phyloP scores from a whole-genome alignment of 1,139 yeast species.

The Magnusiomyces ingens region DNA sequence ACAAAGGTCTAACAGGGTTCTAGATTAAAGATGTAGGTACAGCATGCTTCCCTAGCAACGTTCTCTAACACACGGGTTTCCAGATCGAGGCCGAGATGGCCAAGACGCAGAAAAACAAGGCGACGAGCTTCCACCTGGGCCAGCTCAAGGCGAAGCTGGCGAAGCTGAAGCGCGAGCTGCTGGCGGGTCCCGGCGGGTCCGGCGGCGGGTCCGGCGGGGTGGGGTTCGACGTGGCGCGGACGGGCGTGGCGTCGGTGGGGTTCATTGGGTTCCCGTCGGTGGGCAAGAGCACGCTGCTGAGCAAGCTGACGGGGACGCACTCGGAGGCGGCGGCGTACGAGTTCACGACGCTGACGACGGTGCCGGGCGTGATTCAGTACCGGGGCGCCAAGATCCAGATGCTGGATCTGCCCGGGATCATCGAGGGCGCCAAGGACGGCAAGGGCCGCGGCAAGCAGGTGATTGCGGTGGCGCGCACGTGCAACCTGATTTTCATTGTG shows the following conservation, averaged over 20 bases:
- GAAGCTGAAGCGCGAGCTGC: slow-evolving; percentile 81
- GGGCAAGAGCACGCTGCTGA: slow-evolving; percentile 80
- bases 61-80: too few relatives aligned
- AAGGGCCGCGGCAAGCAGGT: slow-evolving; percentile 99
- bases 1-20: neutral
- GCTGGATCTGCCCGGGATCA: slow-evolving; percentile 97
- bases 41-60: too few relatives aligned
- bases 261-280: slow-evolving; percentile 98
- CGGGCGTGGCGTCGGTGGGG: slow-evolving; percentile 96
- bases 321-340: slow-evolving; percentile 97
- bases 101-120: slow-evolving; percentile 90
- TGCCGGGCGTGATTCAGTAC: slow-evolving; percentile 91
- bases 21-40: slow-evolving; percentile 1
- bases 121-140: slow-evolving; percentile 93
- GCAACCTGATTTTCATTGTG: slow-evolving; percentile 85
- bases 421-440: slow-evolving; percentile 98
- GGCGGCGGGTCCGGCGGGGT: slow-evolving; percentile 87
- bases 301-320: slow-evolving; percentile 88
- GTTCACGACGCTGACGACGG: slow-evolving; percentile 94
- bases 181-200: slow-evolving; percentile 68
- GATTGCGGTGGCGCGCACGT: slow-evolving; percentile 96
- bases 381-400: slow-evolving; percentile 97
- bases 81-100: slow-evolving; percentile 95
- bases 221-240: slow-evolving; percentile 96
- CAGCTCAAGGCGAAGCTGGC: slow-evolving; percentile 95